phyloP scores from a whole-genome alignment of 2,329 filamentous ascomycete species.

The Aspergillus versicolor region DNA sequence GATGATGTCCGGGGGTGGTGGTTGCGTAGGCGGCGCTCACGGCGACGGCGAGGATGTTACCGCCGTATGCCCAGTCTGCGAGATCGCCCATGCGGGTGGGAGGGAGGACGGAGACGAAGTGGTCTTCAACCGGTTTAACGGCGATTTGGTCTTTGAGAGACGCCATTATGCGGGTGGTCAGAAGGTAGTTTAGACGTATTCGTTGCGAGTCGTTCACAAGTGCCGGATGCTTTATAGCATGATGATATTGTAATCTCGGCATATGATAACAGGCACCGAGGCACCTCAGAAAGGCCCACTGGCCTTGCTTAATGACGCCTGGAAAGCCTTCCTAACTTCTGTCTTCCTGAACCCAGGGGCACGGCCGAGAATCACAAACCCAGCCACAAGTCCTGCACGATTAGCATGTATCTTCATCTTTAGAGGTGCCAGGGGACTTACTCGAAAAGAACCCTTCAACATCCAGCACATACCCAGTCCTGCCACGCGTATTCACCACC shows the following conservation, averaged over 20 bases:
- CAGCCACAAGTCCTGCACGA: slow-evolving; percentile 53
- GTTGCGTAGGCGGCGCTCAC: neutral
- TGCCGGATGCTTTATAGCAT: neutral
- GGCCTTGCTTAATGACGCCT: neutral
- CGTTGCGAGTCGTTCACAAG: too few species aligned
- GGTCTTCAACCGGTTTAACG: neutral
- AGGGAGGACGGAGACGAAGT: neutral
- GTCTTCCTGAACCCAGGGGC: slow-evolving; percentile 1
- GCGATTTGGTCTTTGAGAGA: neutral
- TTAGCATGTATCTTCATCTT: neutral
- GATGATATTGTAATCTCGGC: neutral
- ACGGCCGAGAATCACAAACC: slow-evolving; percentile 16
- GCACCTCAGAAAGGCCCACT: too few species aligned
- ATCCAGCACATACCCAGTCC: neutral
- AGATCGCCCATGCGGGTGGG: neutral
- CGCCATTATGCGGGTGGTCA: neutral
- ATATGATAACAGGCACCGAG: neutral
- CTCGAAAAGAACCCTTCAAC: neutral
- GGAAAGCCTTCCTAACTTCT: neutral
- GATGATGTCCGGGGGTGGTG: neutral
- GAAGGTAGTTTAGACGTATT: too few species aligned
- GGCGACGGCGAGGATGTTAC: neutral
- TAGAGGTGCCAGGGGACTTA: neutral
- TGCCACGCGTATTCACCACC: neutral
- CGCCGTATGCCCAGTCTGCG: slow-evolving; percentile 1